Percentiles rank a stretch among this genome's conserved stretches.
These are phyloP conservation scores for Brasilioporus rufonigricans DNA, from an alignment of 768 basidiomycete species.

Conservation along the genomic window DNA sequence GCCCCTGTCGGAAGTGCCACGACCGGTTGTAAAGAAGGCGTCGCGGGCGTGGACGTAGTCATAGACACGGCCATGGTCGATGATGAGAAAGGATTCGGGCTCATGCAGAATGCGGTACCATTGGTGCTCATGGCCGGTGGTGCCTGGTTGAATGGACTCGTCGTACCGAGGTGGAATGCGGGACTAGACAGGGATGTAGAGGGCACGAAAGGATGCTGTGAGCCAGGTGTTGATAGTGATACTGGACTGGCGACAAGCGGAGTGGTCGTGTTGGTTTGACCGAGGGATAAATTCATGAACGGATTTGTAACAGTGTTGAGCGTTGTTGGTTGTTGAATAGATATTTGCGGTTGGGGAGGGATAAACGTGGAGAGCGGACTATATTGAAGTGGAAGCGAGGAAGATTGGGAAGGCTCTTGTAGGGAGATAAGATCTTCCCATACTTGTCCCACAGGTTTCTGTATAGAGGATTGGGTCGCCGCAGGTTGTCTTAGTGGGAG, in stretches of 20 bases:
- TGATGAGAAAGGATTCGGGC: conserved; percentile 18
- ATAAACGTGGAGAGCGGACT: not conserved
- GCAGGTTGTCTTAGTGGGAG: conserved; percentile 5
- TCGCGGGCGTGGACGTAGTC: conserved; percentile 6
- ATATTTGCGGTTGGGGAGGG: conserved; percentile 15
- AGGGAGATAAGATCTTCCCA: conserved; percentile 59
- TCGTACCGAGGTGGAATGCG: conserved; percentile 4
- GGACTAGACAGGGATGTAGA: conserved; percentile 12
- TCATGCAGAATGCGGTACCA: not conserved
- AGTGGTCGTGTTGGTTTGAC: not conserved
- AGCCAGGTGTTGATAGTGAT: conserved; percentile 1
- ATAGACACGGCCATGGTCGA: conserved; percentile 1
- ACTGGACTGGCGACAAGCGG: conserved; percentile 6
- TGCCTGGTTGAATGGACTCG: conserved; percentile 21
- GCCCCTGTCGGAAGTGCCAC: conserved; percentile 5
- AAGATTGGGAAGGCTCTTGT: conserved; percentile 36
- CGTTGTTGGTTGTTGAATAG: conserved; percentile 6
- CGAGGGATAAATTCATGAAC: conserved; percentile 19
- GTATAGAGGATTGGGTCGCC: conserved; percentile 10
- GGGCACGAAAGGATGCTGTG: conserved; percentile 8
- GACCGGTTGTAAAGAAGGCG: conserved; percentile 8
- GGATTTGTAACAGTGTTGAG: conserved; percentile 11
- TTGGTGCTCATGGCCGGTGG: not conserved
- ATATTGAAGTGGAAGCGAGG: conserved; percentile 50
- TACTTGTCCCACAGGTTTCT: conserved; percentile 35